Evolutionary conservation across 371 early-diverging fungal species (phyloP).

Genomic region (Zopfochytrium polystomum): DNA sequence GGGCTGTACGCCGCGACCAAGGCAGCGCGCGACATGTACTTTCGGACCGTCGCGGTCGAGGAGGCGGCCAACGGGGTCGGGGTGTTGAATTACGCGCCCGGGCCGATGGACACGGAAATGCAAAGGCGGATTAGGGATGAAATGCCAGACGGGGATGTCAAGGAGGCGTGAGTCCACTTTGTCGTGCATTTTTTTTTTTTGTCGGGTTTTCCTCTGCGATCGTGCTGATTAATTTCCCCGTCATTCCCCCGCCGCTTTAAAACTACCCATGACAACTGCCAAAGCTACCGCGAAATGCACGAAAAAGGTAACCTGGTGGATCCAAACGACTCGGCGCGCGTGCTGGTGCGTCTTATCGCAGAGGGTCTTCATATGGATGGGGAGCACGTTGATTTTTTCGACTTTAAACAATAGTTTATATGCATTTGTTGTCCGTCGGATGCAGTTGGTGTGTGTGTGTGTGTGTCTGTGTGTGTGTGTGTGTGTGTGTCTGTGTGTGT

Average conservation of each 20-base stretch:
- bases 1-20: conserved; percentile 82
- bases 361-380: conserved; percentile 64
- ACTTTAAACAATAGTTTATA: conserved; percentile 46
- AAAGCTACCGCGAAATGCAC: conserved; percentile 29
- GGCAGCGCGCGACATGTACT: conserved; percentile 82
- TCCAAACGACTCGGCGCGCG: conserved; percentile 66
- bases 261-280: too few species aligned
- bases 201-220: not conserved
- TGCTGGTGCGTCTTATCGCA: conserved; percentile 56
- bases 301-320: conserved; percentile 65
- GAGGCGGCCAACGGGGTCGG: conserved; percentile 49
- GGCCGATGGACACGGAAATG: conserved; percentile 88
- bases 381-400: conserved; percentile 80
- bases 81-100: conserved; percentile 87
- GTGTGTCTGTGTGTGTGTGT: too few species aligned
- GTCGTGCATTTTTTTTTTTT: not conserved
- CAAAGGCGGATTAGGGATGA: conserved; percentile 70
- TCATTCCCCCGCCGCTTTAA: not conserved
- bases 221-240: not conserved
- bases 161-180: conserved; percentile 52
- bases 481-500: too few species aligned
- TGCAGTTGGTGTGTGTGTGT: too few species aligned
- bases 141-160: conserved; percentile 69
- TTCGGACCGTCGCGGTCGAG: conserved; percentile 65
- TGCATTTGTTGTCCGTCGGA: too few species aligned